A percentile compares a stretch with the other conserved stretches of the same genome.
Conservation (phyloP, 345 rosid species). For the Anastatica hierochuntica region DNA sequence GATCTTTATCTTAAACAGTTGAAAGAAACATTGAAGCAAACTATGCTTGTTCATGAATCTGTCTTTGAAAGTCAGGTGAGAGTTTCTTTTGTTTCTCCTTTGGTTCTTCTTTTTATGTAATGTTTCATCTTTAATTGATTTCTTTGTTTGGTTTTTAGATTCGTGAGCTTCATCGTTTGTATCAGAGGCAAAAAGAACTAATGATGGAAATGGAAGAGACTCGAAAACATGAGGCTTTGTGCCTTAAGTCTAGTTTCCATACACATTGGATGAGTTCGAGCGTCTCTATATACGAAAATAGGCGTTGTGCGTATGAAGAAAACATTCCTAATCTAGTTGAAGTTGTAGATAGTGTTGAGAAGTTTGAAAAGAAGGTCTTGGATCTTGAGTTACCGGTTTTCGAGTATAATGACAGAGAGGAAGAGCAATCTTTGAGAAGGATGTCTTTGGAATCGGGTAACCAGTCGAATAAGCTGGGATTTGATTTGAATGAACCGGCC, state of each 20-base stretch:
- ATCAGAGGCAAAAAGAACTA: constrained; percentile 42
- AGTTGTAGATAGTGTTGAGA: constrained; percentile 23
- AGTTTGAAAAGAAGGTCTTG: no score
- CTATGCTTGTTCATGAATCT: constrained; percentile 54
- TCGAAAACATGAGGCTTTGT: constrained; percentile 11
- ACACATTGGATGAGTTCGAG: constrained; percentile 20
- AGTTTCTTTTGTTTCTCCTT: background rate
- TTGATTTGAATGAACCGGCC: constrained; percentile 47
- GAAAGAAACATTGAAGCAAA: constrained; percentile 37
- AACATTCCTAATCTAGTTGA: constrained; percentile 11
- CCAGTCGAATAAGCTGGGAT: constrained; percentile 12
- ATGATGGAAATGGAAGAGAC: constrained; percentile 39
- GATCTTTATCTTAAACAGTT: constrained; percentile 19
- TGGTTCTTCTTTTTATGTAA: no score
- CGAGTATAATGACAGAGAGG: constrained; percentile 29
- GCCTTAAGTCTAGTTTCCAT: constrained; percentile 16
- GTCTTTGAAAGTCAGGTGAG: constrained; percentile 50
- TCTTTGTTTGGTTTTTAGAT: constrained; percentile 25
- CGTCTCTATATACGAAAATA: constrained; percentile 18
- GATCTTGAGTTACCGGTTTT: constrained; percentile 48
- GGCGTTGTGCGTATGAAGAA: no score
- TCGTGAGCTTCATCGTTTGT: constrained; percentile 51
- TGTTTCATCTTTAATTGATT: background rate
- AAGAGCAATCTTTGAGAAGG: constrained; percentile 16
- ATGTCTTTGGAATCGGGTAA: constrained; percentile 14